A percentile compares a stretch with the other conserved stretches of the same genome.
These are phyloP conservation scores for Phascolomyces articulosus DNA, from an alignment of 371 early-diverging fungal species.

Conservation along the genomic window DNA sequence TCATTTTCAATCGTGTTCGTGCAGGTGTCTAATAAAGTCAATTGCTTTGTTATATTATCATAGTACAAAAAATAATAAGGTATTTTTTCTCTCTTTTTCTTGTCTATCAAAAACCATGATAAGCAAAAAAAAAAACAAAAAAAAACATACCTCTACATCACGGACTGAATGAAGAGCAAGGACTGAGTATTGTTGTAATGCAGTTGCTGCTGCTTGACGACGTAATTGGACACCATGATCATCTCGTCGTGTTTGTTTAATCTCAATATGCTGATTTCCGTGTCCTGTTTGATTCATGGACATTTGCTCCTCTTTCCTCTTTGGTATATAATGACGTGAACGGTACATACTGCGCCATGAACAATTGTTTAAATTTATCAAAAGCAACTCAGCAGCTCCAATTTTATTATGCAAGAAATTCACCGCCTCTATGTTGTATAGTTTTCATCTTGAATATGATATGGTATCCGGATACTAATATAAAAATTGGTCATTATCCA, in stretches of 20 bases:
- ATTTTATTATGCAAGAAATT: too few relatives aligned
- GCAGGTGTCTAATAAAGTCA: conserved; percentile 20
- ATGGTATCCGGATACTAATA: too few relatives aligned
- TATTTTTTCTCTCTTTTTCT: neutral
- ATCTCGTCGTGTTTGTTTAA: conserved; percentile 7
- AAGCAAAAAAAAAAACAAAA: neutral
- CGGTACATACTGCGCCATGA: too few relatives aligned
- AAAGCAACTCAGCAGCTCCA: too few relatives aligned
- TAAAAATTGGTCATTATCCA: too few relatives aligned
- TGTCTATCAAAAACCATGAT: neutral
- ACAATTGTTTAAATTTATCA: too few relatives aligned
- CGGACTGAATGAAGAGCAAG: conserved; percentile 18
- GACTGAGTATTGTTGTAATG: conserved; percentile 20
- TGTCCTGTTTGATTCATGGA: neutral
- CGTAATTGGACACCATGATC: conserved; percentile 12
- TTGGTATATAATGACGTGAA: too few relatives aligned
- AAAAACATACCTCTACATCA: conserved; percentile 16
- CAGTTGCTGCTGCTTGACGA: conserved; percentile 22
- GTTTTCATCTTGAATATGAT: too few relatives aligned
- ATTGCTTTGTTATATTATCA: too few relatives aligned
- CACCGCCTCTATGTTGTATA: too few relatives aligned
- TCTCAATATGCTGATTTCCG: neutral
- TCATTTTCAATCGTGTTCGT: conserved; percentile 25
- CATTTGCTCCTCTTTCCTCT: neutral
- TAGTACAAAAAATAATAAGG: neutral